A percentile compares a stretch with the other conserved stretches of the same genome.
Conservation (phyloP, 345 rosid genomes). For the Rubroshorea leprosula region DNA sequence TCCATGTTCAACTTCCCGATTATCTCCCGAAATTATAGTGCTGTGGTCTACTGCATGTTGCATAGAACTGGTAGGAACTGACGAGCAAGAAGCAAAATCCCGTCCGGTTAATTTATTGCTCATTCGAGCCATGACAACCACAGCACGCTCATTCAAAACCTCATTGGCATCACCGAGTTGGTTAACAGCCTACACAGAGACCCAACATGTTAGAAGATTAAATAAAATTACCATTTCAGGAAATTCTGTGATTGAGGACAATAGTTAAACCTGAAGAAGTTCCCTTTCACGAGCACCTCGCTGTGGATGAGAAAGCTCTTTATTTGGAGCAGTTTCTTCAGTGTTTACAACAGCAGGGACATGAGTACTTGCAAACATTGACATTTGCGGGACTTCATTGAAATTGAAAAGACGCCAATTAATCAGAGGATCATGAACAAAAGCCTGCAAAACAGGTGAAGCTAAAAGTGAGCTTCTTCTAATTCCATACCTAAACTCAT, state of each 20-base stretch:
- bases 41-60: conserved; percentile 61
- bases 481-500: not conserved
- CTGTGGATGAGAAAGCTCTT: conserved; percentile 85
- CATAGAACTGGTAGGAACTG: conserved; percentile 35
- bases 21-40: conserved; percentile 69
- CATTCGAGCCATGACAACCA: conserved; percentile 93
- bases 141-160: conserved; percentile 90
- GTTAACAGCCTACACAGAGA: conserved; percentile 66
- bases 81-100: conserved; percentile 62
- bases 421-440: conserved; percentile 97
- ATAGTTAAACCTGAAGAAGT: conserved; percentile 68
- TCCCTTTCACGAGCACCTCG: conserved; percentile 91
- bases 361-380: conserved; percentile 48
- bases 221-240: not conserved
- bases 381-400: conserved; percentile 93
- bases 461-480: conserved; percentile 11
- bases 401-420: conserved; percentile 99
- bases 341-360: conserved; percentile 51
- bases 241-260: not conserved
- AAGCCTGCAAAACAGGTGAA: conserved; percentile 51
- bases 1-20: conserved; percentile 83
- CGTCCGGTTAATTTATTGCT: conserved; percentile 92
- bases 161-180: conserved; percentile 98
- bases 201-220: not conserved
- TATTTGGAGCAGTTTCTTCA: conserved; percentile 52